Conservation (phyloP, 306 rosid genomes). For the Quercus gilva region DNA sequence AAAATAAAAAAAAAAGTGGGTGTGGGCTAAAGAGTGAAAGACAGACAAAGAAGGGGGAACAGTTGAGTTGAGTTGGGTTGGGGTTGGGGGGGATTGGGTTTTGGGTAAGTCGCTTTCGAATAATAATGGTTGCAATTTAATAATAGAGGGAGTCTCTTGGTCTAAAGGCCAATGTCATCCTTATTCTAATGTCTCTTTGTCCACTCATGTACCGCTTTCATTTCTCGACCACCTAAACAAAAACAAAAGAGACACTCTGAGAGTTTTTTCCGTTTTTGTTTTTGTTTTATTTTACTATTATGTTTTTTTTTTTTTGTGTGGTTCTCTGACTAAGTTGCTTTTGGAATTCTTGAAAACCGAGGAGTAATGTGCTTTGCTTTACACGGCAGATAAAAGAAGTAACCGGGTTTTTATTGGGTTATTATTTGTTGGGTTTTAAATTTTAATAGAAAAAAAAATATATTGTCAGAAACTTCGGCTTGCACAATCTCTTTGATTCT, state of each 20-base stretch:
- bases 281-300: too few species aligned
- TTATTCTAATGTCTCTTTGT: slow-evolving; percentile 28
- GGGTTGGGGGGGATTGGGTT: not conserved
- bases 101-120: slow-evolving; percentile 73
- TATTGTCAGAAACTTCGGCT: slow-evolving; percentile 43
- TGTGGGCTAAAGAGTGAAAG: not conserved
- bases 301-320: not conserved
- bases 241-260: not conserved
- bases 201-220: slow-evolving; percentile 33
- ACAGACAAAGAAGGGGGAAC: slow-evolving; percentile 19
- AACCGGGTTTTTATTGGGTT: not conserved
- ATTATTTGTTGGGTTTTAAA: not conserved
- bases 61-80: slow-evolving; percentile 27
- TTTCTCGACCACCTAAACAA: slow-evolving; percentile 17
- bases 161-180: slow-evolving; percentile 5
- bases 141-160: not conserved
- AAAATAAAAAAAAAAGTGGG: not conserved
- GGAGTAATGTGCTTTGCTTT: slow-evolving; percentile 36
- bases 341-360: slow-evolving; percentile 23
- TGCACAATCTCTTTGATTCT: slow-evolving; percentile 31
- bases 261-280: not conserved
- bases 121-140: slow-evolving; percentile 43
- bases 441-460: not conserved
- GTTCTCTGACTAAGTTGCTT: slow-evolving; percentile 36
- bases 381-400: slow-evolving; percentile 32